Percentiles rank a stretch among this genome's conserved stretches.
Conservation (phyloP, 257 asterid species). For the Coffea canephora region DNA sequence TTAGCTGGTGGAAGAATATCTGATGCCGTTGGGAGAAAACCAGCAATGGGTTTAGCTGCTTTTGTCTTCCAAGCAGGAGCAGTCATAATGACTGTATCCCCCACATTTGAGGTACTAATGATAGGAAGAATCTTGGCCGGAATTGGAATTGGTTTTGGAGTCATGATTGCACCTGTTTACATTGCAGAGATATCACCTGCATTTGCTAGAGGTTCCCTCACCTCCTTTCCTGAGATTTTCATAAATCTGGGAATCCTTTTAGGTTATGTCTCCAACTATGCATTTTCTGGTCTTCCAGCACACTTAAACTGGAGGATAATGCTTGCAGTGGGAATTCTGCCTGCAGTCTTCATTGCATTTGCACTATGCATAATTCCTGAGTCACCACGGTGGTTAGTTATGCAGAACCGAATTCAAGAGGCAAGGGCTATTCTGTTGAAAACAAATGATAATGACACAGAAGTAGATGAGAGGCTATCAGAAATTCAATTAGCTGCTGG, state of each 20-base stretch:
- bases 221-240: slow-evolving; percentile 91
- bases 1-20: slow-evolving; percentile 83
- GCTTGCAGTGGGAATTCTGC: slow-evolving; percentile 87
- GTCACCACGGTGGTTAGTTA: slow-evolving; percentile 85
- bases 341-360: slow-evolving; percentile 67
- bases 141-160: slow-evolving; percentile 83
- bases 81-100: slow-evolving; percentile 72
- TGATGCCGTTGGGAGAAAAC: slow-evolving; percentile 80
- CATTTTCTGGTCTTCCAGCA: slow-evolving; percentile 63
- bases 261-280: slow-evolving; percentile 85
- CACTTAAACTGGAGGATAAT: slow-evolving; percentile 82
- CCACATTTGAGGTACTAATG: slow-evolving; percentile 62
- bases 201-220: slow-evolving; percentile 64
- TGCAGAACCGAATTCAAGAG: slow-evolving; percentile 65
- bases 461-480: slow-evolving; percentile 77
- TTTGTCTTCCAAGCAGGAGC: slow-evolving; percentile 78
- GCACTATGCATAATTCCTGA: slow-evolving; percentile 81
- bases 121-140: slow-evolving; percentile 79
- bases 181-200: slow-evolving; percentile 94
- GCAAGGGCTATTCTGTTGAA: slow-evolving; percentile 67
- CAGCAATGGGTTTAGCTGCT: slow-evolving; percentile 96
- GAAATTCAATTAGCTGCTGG: slow-evolving; percentile 76
- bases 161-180: slow-evolving; percentile 91
- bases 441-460: slow-evolving; percentile 72
- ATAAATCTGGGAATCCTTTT: slow-evolving; percentile 80